A percentile compares a stretch with the other conserved stretches of the same genome.
Conservation (phyloP, 805 yeast species). For the Nakazawaea molendinolei region DNA sequence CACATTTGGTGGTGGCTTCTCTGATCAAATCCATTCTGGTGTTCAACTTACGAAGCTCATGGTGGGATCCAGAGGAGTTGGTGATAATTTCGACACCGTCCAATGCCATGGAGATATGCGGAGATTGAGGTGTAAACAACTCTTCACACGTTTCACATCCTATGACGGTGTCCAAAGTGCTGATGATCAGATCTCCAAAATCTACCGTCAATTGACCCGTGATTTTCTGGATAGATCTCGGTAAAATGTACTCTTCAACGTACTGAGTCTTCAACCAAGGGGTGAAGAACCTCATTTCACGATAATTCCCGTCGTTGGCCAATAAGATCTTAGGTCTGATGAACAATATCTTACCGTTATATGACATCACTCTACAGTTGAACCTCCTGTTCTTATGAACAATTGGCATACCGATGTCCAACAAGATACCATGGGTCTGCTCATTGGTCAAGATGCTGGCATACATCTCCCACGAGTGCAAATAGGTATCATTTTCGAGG, state of each 20-base stretch:
- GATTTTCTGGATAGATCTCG: conserved; percentile 56
- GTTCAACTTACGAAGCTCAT: conserved; percentile 85
- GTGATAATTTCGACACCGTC: conserved; percentile 98
- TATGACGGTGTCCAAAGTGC: conserved; percentile 77
- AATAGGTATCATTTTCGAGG: conserved; percentile 78
- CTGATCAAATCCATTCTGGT: conserved; percentile 77
- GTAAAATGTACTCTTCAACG: conserved; percentile 69
- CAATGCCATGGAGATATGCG: conserved; percentile 84
- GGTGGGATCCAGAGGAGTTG: conserved; percentile 97
- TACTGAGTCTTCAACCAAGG: conserved; percentile 84
- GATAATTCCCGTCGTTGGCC: conserved; percentile 96
- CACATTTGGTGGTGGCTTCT: conserved; percentile 93
- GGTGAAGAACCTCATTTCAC: conserved; percentile 95
- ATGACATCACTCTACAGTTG: conserved; percentile 83
- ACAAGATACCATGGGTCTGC: conserved; percentile 68
- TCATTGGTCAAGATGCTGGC: conserved; percentile 61
- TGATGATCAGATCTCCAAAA: conserved; percentile 88
- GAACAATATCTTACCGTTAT: conserved; percentile 69
- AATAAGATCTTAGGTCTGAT: conserved; percentile 90
- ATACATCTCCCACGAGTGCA: conserved; percentile 94
- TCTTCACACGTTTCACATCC: conserved; percentile 99
- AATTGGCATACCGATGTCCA: conserved; percentile 95
- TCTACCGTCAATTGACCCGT: conserved; percentile 64
- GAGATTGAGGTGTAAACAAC: conserved; percentile 91
- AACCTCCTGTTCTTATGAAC: conserved; percentile 81